Percentiles rank a stretch among this genome's conserved stretches.
phyloP scores from a whole-genome alignment of 2,329 filamentous ascomycete species.

The Colletotrichum sp. region DNA sequence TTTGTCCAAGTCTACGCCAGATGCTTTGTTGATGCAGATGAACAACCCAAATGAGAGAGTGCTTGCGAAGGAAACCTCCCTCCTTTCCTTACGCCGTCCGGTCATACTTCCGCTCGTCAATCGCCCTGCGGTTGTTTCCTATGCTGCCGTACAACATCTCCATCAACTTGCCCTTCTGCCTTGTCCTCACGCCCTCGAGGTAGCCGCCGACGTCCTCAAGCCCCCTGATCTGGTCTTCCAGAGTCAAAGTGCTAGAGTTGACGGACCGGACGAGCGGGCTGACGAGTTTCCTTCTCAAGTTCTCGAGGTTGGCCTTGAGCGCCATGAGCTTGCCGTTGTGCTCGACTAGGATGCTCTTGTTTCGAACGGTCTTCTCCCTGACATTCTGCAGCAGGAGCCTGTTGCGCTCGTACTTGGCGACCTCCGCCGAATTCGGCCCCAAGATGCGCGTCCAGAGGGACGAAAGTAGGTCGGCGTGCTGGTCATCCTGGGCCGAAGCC shows the following conservation, averaged over 20 bases:
- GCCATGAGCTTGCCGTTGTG: constrained; percentile 85
- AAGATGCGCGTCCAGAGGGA: constrained; percentile 87
- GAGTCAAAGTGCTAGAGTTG: constrained; percentile 71
- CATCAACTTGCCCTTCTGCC: constrained; percentile 84
- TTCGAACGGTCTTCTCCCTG: constrained; percentile 80
- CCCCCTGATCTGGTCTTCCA: constrained; percentile 86
- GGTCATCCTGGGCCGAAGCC: constrained; percentile 78
- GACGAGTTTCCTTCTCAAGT: constrained; percentile 81
- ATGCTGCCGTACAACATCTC: constrained; percentile 73
- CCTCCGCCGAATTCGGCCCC: constrained; percentile 72
- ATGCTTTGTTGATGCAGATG: not conserved
- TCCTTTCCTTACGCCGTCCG: not conserved
- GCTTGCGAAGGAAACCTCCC: not conserved
- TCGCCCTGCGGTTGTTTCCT: constrained; percentile 31
- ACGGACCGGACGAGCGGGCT: constrained; percentile 78
- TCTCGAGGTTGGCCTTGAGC: constrained; percentile 86
- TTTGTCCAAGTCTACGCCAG: not conserved
- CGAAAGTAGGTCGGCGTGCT: constrained; percentile 81
- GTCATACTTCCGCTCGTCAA: constrained; percentile 29
- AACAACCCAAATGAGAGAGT: not conserved
- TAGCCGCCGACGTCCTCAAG: constrained; percentile 81
- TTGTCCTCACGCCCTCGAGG: constrained; percentile 74
- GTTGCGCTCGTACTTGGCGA: constrained; percentile 95
- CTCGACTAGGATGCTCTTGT: constrained; percentile 85
- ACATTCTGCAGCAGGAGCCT: constrained; percentile 79